Evolutionary conservation across 2,329 filamentous ascomycete genomes (phyloP), one percentile per base, ranked within the genome.

Genomic region (Incumbomyces lentus): DNA sequence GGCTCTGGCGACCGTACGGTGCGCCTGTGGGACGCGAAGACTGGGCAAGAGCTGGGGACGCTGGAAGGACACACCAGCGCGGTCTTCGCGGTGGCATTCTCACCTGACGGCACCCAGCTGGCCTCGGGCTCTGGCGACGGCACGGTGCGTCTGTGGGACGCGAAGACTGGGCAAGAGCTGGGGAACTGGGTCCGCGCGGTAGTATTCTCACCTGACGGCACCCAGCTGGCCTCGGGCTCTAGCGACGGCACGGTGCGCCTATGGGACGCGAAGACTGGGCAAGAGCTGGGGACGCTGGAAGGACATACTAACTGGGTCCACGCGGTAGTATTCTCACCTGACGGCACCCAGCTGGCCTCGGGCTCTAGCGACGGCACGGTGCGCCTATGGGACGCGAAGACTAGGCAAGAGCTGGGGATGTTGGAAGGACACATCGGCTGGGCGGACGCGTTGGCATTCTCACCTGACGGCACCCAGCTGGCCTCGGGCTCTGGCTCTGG

Each of bases 301-400:
- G 49, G 52, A n/a, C 52, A 61, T 41, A 52, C 44, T 3, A 37
- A 29, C 17, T 46, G n/a, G 10, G 51, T 62, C 38, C 44, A 7
- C 6, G 40, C 47, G 16, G 48, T 61, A 32, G 55, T 51, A 2
- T 63, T 62, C 47, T 61, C 58, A 8, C 53, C 49, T 4, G 56
- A 60, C 39, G 49, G 55, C n/a, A 49, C 50, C 12, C 40, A 49
- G 19, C 41, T 62, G 11, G 56, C 54, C 1, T 60, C 59, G 3
- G 55, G 39, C 32, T 61, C 60, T 4, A 8, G 8, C 22, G 22
- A 26, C 5, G 36, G 44, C 0, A 60, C 55, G 1, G 45, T 61
- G n/a, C 49, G 46, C 30, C 35, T 62, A 8, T 62, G 59, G 59
- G 52, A 59, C 48, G 47, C 46, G 32, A 26, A 26, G 2, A 52